Conservation (phyloP, 176 grass and related monocot species). For the Avena eriantha region DNA sequence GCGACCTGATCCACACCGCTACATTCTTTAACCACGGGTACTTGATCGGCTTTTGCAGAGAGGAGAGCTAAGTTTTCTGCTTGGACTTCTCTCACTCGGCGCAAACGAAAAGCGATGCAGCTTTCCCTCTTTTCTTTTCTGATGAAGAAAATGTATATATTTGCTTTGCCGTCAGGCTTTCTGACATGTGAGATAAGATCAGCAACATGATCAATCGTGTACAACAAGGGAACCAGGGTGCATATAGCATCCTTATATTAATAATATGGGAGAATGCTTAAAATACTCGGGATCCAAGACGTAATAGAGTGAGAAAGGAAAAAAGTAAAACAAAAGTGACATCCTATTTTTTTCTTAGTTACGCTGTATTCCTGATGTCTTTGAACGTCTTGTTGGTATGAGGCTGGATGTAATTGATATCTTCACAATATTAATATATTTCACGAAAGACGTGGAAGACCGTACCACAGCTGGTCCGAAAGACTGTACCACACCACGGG, state of each 20-base stretch:
- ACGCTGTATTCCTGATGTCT: too few species aligned
- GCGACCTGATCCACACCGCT: neutral
- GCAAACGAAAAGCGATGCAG: neutral
- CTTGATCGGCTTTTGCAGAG: neutral
- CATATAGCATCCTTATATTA: neutral
- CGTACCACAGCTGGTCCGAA: too few species aligned
- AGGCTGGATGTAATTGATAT: too few species aligned
- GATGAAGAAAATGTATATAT: neutral
- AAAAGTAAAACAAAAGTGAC: neutral
- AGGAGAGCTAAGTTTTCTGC: neutral
- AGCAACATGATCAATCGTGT: conserved; percentile 5
- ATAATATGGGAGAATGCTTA: neutral
- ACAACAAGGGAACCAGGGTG: conserved; percentile 11
- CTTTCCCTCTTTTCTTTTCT: neutral
- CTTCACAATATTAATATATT: too few species aligned
- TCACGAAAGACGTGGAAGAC: too few species aligned
- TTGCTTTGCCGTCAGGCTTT: neutral
- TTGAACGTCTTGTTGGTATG: too few species aligned
- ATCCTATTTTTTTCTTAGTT: too few species aligned
- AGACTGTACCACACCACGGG: too few species aligned
- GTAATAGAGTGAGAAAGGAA: neutral
- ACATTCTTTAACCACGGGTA: neutral
- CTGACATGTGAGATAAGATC: neutral
- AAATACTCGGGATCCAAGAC: neutral
- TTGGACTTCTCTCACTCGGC: conserved; percentile 6